Conservation (phyloP, 129 eudicot genomes). For the Escallonia rubra region DNA sequence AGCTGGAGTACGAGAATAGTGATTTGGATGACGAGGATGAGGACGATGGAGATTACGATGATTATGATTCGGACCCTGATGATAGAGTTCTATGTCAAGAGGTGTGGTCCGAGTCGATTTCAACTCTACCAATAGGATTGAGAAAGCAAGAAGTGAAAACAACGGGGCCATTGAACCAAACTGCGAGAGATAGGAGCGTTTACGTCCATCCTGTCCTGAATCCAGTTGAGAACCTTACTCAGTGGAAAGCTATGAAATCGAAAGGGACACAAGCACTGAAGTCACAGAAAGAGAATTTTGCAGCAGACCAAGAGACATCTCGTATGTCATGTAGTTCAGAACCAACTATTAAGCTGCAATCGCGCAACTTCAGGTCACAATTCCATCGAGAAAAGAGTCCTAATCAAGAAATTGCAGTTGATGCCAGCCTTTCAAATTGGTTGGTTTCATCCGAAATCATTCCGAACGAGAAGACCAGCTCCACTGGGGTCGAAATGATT, state of each 20-base stretch:
- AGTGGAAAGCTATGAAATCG: slow-evolving; percentile 76
- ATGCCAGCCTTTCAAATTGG: slow-evolving; percentile 96
- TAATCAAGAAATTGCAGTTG: slow-evolving; percentile 61
- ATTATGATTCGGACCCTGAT: slow-evolving; percentile 31
- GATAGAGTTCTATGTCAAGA: slow-evolving; percentile 32
- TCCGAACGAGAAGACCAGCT: slow-evolving; percentile 30
- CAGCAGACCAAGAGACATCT: slow-evolving; percentile 22
- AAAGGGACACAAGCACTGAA: slow-evolving; percentile 33
- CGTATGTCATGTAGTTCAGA: slow-evolving; percentile 30
- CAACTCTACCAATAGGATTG: slow-evolving; percentile 42
- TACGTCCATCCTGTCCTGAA: slow-evolving; percentile 71
- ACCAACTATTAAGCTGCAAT: slow-evolving; percentile 20
- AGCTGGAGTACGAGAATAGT: slow-evolving; percentile 46
- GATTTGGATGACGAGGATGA: slow-evolving; percentile 54
- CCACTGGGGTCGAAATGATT: slow-evolving; percentile 27
- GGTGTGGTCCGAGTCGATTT: slow-evolving; percentile 54
- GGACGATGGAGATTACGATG: slow-evolving; percentile 33
- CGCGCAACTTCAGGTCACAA: slow-evolving; percentile 17
- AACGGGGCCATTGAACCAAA: slow-evolving; percentile 14
- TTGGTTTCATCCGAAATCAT: slow-evolving; percentile 43
- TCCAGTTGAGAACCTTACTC: slow-evolving; percentile 81
- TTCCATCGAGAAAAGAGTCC: slow-evolving; percentile 26
- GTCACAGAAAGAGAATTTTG: slow-evolving; percentile 73
- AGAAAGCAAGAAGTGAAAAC: slow-evolving; percentile 24
- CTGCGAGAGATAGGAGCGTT: slow-evolving; percentile 61